Percentiles rank a stretch among this genome's conserved stretches.
phyloP scores from a whole-genome alignment of 306 rosid species.

The Urtica urens region DNA sequence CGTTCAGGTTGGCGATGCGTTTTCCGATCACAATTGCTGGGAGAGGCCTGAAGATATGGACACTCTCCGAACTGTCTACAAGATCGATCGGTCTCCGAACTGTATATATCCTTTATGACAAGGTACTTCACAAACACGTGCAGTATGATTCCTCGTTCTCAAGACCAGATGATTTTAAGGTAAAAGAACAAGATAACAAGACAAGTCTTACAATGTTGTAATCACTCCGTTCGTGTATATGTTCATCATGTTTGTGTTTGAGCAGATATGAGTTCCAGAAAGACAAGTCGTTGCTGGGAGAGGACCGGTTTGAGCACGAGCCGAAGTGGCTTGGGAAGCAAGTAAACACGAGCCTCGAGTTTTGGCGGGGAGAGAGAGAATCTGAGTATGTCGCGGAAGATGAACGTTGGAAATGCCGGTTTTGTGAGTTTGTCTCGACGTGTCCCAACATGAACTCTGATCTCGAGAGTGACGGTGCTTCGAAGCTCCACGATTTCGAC shows the following conservation, averaged over 20 bases:
- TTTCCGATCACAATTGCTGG: conserved; percentile 1
- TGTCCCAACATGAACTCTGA: conserved; percentile 38
- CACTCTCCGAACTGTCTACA: conserved; percentile 1
- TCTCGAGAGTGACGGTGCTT: neutral
- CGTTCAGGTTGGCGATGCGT: conserved; percentile 2
- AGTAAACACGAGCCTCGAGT: conserved; percentile 37
- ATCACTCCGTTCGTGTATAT: too few relatives aligned
- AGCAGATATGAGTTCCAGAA: conserved; percentile 69
- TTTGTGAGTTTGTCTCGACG: conserved; percentile 35
- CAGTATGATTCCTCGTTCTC: conserved; percentile 40
- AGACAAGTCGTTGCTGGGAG: conserved; percentile 61
- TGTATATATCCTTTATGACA: conserved; percentile 51
- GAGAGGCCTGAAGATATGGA: conserved; percentile 7
- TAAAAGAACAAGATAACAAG: too few relatives aligned
- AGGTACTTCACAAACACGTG: conserved; percentile 42
- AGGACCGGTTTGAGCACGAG: conserved; percentile 54
- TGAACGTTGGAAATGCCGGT: conserved; percentile 71
- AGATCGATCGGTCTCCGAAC: too few relatives aligned
- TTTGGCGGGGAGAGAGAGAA: conserved; percentile 79
- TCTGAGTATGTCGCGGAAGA: conserved; percentile 43
- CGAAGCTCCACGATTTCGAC: conserved; percentile 22
- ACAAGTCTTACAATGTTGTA: too few relatives aligned
- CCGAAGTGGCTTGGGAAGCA: conserved; percentile 43
- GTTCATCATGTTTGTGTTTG: too few relatives aligned
- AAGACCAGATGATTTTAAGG: conserved; percentile 61